These are phyloP conservation scores for Myrica gale DNA, from an alignment of 306 rosid genomes.

Conservation along the genomic window DNA sequence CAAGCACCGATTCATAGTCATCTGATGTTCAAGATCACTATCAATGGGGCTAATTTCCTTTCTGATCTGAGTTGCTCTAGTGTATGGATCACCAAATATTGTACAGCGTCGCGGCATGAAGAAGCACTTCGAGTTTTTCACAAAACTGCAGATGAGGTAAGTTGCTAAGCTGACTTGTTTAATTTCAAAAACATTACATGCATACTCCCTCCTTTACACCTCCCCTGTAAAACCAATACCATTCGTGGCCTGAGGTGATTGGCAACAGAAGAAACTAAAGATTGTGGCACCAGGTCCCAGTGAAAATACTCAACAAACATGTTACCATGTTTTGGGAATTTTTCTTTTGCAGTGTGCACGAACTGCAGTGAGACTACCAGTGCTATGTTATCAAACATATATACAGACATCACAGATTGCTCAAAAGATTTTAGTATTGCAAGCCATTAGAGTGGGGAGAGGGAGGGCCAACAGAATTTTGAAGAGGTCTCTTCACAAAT, in stretches of 20 bases:
- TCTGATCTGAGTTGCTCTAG: not conserved
- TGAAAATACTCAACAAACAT: too few species aligned
- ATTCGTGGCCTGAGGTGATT: too few species aligned
- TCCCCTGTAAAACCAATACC: too few species aligned
- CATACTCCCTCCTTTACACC: too few species aligned
- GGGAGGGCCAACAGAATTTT: not conserved
- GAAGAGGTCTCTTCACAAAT: slow-evolving; percentile 43
- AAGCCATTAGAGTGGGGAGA: not conserved
- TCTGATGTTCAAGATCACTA: not conserved
- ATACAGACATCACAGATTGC: not conserved
- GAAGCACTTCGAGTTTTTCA: not conserved
- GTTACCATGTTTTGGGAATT: not conserved
- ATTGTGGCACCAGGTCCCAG: too few species aligned
- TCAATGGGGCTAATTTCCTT: not conserved
- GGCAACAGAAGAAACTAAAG: too few species aligned
- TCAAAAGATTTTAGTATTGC: slow-evolving; percentile 16
- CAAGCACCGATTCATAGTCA: too few species aligned
- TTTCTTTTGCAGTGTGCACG: not conserved
- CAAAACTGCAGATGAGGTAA: not conserved
- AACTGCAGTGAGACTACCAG: not conserved
- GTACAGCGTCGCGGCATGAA: not conserved
- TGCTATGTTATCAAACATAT: too few species aligned
- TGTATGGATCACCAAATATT: not conserved
- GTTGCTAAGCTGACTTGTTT: not conserved
- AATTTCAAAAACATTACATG: too few species aligned